Percentiles rank a stretch among this genome's conserved stretches.
phyloP scores from a whole-genome alignment of 208 protist species.

The Phytomonas francai region DNA sequence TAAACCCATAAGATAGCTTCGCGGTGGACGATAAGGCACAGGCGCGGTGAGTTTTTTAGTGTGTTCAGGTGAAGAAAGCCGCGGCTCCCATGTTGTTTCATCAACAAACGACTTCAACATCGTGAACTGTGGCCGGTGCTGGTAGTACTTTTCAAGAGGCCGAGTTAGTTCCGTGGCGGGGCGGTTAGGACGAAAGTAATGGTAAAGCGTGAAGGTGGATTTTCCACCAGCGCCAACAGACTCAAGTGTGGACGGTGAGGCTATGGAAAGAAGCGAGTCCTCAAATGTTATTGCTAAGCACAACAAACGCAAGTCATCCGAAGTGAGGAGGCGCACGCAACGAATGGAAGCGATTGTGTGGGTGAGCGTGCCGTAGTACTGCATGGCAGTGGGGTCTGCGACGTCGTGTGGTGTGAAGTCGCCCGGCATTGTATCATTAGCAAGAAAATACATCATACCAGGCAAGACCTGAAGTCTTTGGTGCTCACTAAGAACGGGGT shows the following conservation, averaged over 20 bases:
- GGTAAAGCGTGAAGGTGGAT: constrained; percentile 51
- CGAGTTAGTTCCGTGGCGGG: constrained; percentile 67
- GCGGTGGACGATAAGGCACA: constrained; percentile 57
- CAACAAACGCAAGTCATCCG: constrained; percentile 69
- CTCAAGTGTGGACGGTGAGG: constrained; percentile 26
- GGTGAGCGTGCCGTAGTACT: constrained; percentile 78
- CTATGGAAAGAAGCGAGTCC: constrained; percentile 18
- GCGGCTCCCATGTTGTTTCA: constrained; percentile 31
- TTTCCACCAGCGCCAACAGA: constrained; percentile 8
- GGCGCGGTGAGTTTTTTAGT: constrained; percentile 24
- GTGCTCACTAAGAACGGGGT: constrained; percentile 29
- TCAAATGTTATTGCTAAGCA: constrained; percentile 61
- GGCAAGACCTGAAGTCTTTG: constrained; percentile 67
- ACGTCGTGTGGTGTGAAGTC: constrained; percentile 52
- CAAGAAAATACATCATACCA: constrained; percentile 57
- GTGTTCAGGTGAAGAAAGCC: constrained; percentile 18
- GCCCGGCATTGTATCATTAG: constrained; percentile 18
- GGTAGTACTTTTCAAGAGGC: constrained; percentile 67
- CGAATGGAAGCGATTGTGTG: constrained; percentile 31
- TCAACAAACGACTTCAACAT: constrained; percentile 14
- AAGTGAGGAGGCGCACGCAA: constrained; percentile 46
- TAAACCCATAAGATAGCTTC: constrained; percentile 83
- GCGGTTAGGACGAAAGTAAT: constrained; percentile 79
- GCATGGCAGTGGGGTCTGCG: constrained; percentile 46
- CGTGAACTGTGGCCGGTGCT: constrained; percentile 37